phyloP scores from a whole-genome alignment of 2,329 filamentous ascomycete species.

The Neonectria hederae region DNA sequence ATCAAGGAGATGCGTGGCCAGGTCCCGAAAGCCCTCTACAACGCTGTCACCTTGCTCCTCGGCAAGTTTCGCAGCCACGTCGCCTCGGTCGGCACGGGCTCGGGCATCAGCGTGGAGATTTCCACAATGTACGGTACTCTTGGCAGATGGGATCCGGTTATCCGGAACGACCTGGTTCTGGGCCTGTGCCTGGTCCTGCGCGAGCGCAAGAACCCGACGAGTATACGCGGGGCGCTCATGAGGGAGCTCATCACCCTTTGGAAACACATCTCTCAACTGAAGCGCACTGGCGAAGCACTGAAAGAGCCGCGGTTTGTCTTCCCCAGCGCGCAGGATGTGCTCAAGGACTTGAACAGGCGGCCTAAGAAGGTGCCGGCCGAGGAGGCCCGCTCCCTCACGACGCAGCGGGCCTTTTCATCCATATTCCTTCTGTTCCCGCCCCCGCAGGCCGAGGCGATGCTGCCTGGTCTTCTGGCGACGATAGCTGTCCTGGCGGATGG shows the following conservation, averaged over 20 bases:
- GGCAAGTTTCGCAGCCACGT: slow-evolving; percentile 28
- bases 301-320: slow-evolving; percentile 42
- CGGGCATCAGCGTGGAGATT: slow-evolving; percentile 36
- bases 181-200: slow-evolving; percentile 44
- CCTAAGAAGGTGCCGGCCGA: neutral
- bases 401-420: slow-evolving; percentile 40
- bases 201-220: slow-evolving; percentile 23
- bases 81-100: slow-evolving; percentile 24
- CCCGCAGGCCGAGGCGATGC: slow-evolving; percentile 36
- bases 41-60: slow-evolving; percentile 36
- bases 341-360: slow-evolving; percentile 29
- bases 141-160: slow-evolving; percentile 41
- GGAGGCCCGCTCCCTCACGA: slow-evolving; percentile 20
- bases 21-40: slow-evolving; percentile 44
- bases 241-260: slow-evolving; percentile 48
- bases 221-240: slow-evolving; percentile 32
- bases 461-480: slow-evolving; percentile 48
- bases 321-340: slow-evolving; percentile 43
- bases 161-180: slow-evolving; percentile 46
- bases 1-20: slow-evolving; percentile 40
- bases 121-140: slow-evolving; percentile 39
- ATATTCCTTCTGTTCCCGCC: slow-evolving; percentile 46
- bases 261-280: slow-evolving; percentile 50
- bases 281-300: slow-evolving; percentile 40
- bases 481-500: slow-evolving; percentile 45